A percentile compares a stretch with the other conserved stretches of the same genome.
phyloP scores from a whole-genome alignment of 176 grass and related monocot genomes.

The Phoenix dactylifera region DNA sequence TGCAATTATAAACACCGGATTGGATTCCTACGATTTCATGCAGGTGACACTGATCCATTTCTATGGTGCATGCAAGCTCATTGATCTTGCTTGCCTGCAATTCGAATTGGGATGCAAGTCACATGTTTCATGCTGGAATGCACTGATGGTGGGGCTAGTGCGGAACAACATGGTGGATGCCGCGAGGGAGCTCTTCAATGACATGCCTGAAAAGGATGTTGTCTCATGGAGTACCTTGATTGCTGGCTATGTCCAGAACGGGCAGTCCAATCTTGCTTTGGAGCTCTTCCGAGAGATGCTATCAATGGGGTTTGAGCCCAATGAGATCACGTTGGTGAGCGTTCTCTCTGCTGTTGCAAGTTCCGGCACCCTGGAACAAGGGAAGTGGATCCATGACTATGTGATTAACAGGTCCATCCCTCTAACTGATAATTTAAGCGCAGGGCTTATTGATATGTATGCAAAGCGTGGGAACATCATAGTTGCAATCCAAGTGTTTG shows the following conservation, averaged over 20 bases:
- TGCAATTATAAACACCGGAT: conserved; percentile 43
- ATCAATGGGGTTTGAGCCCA: conserved; percentile 24
- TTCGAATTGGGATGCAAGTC: conserved; percentile 43
- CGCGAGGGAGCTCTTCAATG: conserved; percentile 37
- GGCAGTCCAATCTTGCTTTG: conserved; percentile 31
- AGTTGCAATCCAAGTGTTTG: conserved; percentile 43
- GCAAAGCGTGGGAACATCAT: conserved; percentile 49
- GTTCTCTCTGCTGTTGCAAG: conserved; percentile 49
- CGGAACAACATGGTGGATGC: conserved; percentile 23
- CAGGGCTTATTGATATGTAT: conserved; percentile 73
- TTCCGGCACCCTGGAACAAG: conserved; percentile 51
- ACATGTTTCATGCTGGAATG: conserved; percentile 45
- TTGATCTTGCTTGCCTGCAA: conserved; percentile 23
- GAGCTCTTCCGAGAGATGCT: conserved; percentile 43
- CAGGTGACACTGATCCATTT: conserved; percentile 52
- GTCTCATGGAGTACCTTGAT: conserved; percentile 59
- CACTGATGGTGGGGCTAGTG: conserved; percentile 34
- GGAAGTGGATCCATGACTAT: conserved; percentile 52
- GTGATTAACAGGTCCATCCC: conserved; percentile 35
- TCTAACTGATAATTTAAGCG: conserved; percentile 42
- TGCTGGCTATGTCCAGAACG: conserved; percentile 33
- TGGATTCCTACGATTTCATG: conserved; percentile 44
- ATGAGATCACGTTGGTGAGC: conserved; percentile 38
- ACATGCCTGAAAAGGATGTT: conserved; percentile 47
- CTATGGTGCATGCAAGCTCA: conserved; percentile 33